Evolutionary conservation across 2,329 filamentous ascomycete species (phyloP).

Genomic region (Chrysoporthe puriensis): DNA sequence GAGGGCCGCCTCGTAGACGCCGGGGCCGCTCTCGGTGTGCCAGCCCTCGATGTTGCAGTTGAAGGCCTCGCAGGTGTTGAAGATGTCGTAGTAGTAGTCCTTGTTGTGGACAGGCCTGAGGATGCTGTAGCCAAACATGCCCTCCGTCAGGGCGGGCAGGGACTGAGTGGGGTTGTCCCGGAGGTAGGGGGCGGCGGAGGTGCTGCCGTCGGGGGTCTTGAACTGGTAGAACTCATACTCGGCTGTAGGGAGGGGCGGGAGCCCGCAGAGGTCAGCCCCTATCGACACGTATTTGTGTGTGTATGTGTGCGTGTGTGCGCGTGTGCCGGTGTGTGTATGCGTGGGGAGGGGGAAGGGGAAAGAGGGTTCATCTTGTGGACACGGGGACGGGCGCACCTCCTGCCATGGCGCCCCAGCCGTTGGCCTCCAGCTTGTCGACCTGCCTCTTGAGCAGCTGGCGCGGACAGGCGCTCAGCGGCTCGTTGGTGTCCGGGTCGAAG

Average conservation of each 20-base stretch:
- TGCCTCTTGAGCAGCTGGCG: constrained; percentile 73
- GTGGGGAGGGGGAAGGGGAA: neutral
- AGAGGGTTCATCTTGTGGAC: too few relatives aligned
- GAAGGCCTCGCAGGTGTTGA: constrained; percentile 78
- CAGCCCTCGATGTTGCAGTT: constrained; percentile 85
- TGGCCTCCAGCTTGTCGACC: constrained; percentile 66
- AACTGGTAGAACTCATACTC: constrained; percentile 98
- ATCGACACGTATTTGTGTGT: too few relatives aligned
- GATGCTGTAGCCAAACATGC: constrained; percentile 95
- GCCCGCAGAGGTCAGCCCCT: constrained; percentile 1
- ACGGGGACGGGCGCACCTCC: constrained; percentile 68
- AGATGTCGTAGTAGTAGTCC: constrained; percentile 89
- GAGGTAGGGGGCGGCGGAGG: constrained; percentile 75
- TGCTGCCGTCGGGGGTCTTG: constrained; percentile 66
- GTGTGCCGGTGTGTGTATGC: too few relatives aligned
- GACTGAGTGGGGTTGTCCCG: constrained; percentile 71
- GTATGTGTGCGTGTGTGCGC: too few relatives aligned
- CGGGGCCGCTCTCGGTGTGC: constrained; percentile 93
- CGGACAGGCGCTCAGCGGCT: constrained; percentile 77
- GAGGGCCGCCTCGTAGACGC: constrained; percentile 93
- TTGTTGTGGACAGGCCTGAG: constrained; percentile 87
- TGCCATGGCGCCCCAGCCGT: constrained; percentile 83
- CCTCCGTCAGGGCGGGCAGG: constrained; percentile 83
- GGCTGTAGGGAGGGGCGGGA: constrained; percentile 52
- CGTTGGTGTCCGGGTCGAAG: constrained; percentile 74